Evolutionary conservation across 2,329 filamentous ascomycete genomes (phyloP).

Genomic region (Arthroderma uncinatum): DNA sequence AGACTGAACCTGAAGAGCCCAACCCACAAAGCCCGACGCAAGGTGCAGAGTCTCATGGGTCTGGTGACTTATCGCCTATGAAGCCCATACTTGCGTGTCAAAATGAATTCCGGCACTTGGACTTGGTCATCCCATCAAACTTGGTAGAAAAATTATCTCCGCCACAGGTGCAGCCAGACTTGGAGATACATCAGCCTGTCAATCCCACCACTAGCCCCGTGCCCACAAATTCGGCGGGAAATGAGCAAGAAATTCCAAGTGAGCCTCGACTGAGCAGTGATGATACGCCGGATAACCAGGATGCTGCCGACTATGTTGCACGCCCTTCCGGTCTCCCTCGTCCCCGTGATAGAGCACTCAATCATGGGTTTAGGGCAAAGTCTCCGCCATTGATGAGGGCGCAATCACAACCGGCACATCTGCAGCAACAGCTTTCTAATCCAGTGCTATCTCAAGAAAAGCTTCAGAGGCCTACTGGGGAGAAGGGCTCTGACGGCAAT

Average conservation of each 20-base stretch:
- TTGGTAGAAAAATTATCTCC: conserved; percentile 19
- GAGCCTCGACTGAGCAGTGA: conserved; percentile 5
- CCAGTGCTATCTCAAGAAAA: not conserved
- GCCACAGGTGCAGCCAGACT: not conserved
- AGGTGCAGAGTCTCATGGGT: not conserved
- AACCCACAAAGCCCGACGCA: not conserved
- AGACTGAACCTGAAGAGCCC: conserved; percentile 8
- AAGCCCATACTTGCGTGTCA: conserved; percentile 26
- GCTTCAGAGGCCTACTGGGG: not conserved
- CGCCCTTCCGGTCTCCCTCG: conserved; percentile 32
- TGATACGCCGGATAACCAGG: conserved; percentile 1
- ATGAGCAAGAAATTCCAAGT: not conserved
- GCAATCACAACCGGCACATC: conserved; percentile 40
- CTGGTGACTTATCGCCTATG: conserved; percentile 14
- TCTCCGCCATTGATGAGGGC: conserved; percentile 41
- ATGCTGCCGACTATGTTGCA: not conserved
- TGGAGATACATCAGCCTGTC: not conserved
- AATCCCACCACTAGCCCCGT: not conserved
- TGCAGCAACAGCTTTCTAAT: conserved; percentile 11
- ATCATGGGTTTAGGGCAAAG: conserved; percentile 27
- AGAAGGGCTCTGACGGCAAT: not conserved
- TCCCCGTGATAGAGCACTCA: conserved; percentile 26
- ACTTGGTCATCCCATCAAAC: conserved; percentile 41
- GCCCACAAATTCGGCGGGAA: not conserved
- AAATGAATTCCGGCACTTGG: conserved; percentile 50